phyloP scores from a whole-genome alignment of 495 filamentous ascomycete species.

The Mytilinidion resinicola region DNA sequence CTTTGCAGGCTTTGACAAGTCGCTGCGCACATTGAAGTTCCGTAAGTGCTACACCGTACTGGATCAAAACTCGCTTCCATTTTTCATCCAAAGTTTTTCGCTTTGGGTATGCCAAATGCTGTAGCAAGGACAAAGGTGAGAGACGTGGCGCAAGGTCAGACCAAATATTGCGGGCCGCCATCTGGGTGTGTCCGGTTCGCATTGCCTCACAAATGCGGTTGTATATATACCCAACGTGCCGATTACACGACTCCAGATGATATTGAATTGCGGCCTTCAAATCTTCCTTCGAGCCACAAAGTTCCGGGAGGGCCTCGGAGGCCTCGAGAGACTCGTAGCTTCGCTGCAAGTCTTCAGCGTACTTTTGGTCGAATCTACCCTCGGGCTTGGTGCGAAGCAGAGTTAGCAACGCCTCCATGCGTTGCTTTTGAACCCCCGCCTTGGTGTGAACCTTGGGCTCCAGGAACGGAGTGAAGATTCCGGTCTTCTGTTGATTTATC shows the following conservation, averaged over 20 bases:
- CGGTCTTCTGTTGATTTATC: too few relatives aligned
- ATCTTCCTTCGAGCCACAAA: not conserved
- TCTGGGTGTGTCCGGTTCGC: not conserved
- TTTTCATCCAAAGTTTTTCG: not conserved
- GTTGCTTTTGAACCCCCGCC: not conserved
- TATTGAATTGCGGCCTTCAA: not conserved
- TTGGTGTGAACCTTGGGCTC: not conserved
- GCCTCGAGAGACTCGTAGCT: not conserved
- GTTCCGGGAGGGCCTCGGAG: not conserved
- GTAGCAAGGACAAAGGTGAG: slow-evolving; percentile 18
- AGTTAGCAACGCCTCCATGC: not conserved
- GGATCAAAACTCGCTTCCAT: slow-evolving; percentile 29
- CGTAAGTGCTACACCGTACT: slow-evolving; percentile 37
- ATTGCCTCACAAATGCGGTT: not conserved
- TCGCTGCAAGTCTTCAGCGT: not conserved
- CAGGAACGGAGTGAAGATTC: not conserved
- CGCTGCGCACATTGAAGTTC: slow-evolving; percentile 39
- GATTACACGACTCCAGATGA: not conserved
- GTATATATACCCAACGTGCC: not conserved
- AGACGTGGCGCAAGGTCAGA: slow-evolving; percentile 11
- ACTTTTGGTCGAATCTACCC: not conserved
- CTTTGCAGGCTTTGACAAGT: slow-evolving; percentile 16
- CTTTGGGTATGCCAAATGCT: slow-evolving; percentile 17
- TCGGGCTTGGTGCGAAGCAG: not conserved
- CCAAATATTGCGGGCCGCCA: not conserved